Percentiles rank a stretch among this genome's conserved stretches.
These are phyloP conservation scores for Sugiyamaella chiloensis DNA, from an alignment of 805 yeast genomes.

Conservation along the genomic window DNA sequence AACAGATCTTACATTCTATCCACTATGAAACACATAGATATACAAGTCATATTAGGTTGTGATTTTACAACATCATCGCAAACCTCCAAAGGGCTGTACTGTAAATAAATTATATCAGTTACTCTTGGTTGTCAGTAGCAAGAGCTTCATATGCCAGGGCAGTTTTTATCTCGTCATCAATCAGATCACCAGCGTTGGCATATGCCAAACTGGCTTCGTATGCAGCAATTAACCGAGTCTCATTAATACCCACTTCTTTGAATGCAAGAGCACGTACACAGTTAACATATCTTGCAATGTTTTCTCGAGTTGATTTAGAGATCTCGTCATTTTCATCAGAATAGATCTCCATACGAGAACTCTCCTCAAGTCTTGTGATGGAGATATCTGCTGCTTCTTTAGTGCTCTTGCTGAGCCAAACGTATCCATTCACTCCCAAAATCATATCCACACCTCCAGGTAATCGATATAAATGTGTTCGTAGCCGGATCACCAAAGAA, in stretches of 20 bases:
- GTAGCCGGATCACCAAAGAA: slow-evolving; percentile 76
- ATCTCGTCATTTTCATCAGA: slow-evolving; percentile 82
- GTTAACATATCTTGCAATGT: slow-evolving; percentile 81
- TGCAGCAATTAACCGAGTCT: slow-evolving; percentile 69
- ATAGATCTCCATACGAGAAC: slow-evolving; percentile 89
- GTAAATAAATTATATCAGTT: no score
- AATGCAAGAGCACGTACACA: slow-evolving; percentile 78
- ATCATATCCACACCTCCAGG: slow-evolving; percentile 93
- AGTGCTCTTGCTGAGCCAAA: slow-evolving; percentile 80
- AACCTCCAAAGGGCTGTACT: no score
- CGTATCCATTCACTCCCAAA: slow-evolving; percentile 90
- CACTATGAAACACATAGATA: no score
- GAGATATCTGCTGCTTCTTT: slow-evolving; percentile 40
- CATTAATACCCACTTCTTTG: slow-evolving; percentile 84
- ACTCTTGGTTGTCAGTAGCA: slow-evolving; percentile 46
- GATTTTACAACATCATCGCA: not conserved
- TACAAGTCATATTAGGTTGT: not conserved
- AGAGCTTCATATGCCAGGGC: slow-evolving; percentile 70
- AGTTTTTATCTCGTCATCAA: slow-evolving; percentile 70
- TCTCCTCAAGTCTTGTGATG: slow-evolving; percentile 81
- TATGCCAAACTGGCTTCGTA: slow-evolving; percentile 88
- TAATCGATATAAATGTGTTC: slow-evolving; percentile 81
- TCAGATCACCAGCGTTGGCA: slow-evolving; percentile 63
- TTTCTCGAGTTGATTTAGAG: slow-evolving; percentile 55
- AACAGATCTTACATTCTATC: no score